phyloP scores from a whole-genome alignment of 2,329 filamentous ascomycete species.

The Phialophora chinensis region DNA sequence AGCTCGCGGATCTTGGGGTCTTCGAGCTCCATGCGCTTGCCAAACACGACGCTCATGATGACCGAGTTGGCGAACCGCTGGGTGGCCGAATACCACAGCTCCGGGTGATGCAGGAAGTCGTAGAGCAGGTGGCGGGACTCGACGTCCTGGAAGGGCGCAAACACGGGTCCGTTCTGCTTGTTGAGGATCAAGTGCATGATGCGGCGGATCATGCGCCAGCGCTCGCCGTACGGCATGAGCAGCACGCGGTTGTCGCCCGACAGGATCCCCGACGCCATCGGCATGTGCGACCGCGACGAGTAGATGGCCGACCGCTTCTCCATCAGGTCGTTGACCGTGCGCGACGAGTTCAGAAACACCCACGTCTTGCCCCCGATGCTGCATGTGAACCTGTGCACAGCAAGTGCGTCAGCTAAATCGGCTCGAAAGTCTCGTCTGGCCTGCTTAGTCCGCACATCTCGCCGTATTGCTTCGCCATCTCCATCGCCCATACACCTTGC shows the following conservation, averaged over 20 bases:
- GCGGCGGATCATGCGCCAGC: conserved; percentile 36
- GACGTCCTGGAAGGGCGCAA: conserved; percentile 36
- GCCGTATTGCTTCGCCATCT: conserved; percentile 31
- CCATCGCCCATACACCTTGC: conserved; percentile 31
- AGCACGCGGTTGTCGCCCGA: conserved; percentile 51
- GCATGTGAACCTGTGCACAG: conserved; percentile 27
- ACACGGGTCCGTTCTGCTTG: conserved; percentile 32
- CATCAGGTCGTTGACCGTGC: conserved; percentile 44
- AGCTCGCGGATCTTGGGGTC: conserved; percentile 42
- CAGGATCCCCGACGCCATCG: conserved; percentile 41
- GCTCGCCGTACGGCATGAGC: conserved; percentile 49
- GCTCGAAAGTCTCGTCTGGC: too few relatives aligned
- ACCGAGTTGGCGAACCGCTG: conserved; percentile 52
- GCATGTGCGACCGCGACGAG: conserved; percentile 45
- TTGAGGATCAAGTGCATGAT: conserved; percentile 40
- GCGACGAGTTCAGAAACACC: conserved; percentile 33
- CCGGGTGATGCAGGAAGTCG: conserved; percentile 32
- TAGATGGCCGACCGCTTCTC: conserved; percentile 49
- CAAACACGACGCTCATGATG: conserved; percentile 54
- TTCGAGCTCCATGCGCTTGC: conserved; percentile 51
- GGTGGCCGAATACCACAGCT: conserved; percentile 49
- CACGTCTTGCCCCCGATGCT: conserved; percentile 31
- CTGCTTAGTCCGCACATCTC: conserved; percentile 26
- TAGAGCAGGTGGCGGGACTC: conserved; percentile 35
- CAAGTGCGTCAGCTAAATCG: background rate